These are phyloP conservation scores for Trichoderma koningiopsis DNA, from an alignment of 2,329 filamentous ascomycete genomes.

Conservation along the genomic window DNA sequence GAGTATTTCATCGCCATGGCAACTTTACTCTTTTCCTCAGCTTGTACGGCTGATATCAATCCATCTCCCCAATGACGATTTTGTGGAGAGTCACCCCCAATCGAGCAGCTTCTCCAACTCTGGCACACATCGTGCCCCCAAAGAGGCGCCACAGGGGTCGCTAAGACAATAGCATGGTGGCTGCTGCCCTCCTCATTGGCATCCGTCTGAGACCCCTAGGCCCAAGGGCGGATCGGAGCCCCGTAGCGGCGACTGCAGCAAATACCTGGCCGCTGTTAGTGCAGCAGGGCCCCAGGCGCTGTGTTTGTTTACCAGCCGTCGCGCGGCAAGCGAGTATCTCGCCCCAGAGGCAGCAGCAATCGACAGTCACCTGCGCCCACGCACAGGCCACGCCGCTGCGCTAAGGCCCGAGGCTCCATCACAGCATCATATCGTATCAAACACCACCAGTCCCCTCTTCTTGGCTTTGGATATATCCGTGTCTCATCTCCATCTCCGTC, in stretches of 20 bases:
- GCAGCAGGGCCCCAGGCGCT: neutral
- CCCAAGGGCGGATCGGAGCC: neutral
- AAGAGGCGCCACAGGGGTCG: slow-evolving; percentile 6
- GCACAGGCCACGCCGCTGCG: slow-evolving; percentile 23
- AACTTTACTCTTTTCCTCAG: neutral
- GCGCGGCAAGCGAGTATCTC: neutral
- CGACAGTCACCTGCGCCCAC: slow-evolving; percentile 22
- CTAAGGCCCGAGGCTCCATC: neutral
- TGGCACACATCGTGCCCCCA: neutral
- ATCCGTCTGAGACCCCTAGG: neutral
- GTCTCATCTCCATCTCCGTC: neutral
- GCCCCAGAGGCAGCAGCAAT: slow-evolving; percentile 6
- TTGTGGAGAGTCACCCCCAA: neutral
- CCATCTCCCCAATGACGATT: neutral
- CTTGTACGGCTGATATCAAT: no score
- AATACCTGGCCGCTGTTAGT: neutral
- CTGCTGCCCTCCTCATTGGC: slow-evolving; percentile 9
- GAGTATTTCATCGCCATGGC: neutral
- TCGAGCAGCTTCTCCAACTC: neutral
- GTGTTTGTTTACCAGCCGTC: neutral
- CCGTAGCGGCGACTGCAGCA: slow-evolving; percentile 3
- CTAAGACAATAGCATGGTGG: neutral
- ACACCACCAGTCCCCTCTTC: neutral
- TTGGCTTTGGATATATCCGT: neutral
- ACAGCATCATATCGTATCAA: neutral